Percentiles rank a stretch among this genome's conserved stretches.
Conservation (phyloP, 306 rosid genomes). For the Cicer chorassanicum region DNA sequence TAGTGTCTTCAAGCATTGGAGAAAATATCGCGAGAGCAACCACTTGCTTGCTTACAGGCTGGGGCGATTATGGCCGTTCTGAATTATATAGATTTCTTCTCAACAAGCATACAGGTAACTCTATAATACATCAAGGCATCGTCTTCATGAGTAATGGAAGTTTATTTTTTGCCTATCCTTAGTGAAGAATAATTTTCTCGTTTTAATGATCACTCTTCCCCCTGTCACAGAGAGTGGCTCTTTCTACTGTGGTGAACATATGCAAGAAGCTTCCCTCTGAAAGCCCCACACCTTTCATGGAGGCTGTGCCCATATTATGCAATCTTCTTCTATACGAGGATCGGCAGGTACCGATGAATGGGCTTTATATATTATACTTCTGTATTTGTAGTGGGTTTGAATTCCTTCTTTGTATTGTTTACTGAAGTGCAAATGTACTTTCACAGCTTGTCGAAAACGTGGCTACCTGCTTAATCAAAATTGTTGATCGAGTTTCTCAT, state of each 20-base stretch:
- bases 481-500: slow-evolving; percentile 69
- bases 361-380: slow-evolving; percentile 25
- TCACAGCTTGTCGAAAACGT: slow-evolving; percentile 90
- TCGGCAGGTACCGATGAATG: slow-evolving; percentile 66
- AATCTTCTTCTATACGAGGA: slow-evolving; percentile 95
- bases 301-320: slow-evolving; percentile 93
- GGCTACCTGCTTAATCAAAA: slow-evolving; percentile 78
- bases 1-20: slow-evolving; percentile 98
- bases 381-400: slow-evolving; percentile 16
- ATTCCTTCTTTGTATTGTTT: slow-evolving; percentile 32
- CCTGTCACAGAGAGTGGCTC: slow-evolving; percentile 78
- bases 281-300: slow-evolving; percentile 77
- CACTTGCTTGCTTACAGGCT: slow-evolving; percentile 89
- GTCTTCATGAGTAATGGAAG: slow-evolving; percentile 1
- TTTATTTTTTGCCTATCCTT: slow-evolving; percentile 13
- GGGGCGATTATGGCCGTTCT: slow-evolving; percentile 96
- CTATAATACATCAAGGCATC: slow-evolving; percentile 31
- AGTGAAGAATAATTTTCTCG: slow-evolving; percentile 25
- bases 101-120: slow-evolving; percentile 86
- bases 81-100: slow-evolving; percentile 84
- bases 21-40: slow-evolving; percentile 95
- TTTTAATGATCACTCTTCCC: neutral
- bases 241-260: slow-evolving; percentile 91
- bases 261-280: slow-evolving; percentile 95
- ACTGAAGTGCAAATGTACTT: slow-evolving; percentile 43